Base-by-base conservation (phyloP, 2,329 filamentous ascomycete species). In the Calonectria crousiana region DNA sequence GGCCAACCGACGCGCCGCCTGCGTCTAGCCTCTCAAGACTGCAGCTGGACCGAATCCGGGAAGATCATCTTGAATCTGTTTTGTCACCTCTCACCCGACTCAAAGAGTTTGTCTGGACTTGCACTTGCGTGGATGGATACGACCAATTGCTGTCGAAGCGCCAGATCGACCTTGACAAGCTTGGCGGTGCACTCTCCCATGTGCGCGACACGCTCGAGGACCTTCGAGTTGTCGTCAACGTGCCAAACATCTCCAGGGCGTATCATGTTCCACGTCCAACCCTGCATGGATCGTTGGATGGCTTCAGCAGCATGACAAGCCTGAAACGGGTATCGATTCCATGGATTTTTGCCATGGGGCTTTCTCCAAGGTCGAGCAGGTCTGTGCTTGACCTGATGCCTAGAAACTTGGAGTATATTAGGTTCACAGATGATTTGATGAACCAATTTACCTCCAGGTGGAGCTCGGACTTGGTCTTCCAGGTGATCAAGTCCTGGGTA, bases 51-150 rank as follows among this genome's bases (percentile, higher is more conserved):
- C 38, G 60, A n/a, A 49, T 65, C 16, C 60, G 60, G 13, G 60
- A 65, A 28, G 60, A 65, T n/a, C 60, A 49, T 18, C 60, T 65
- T 5, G 60, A 65, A 28, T 32, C 60, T 4, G 60, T 49, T 34
- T 28, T 65, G 4, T 47, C 41, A 16, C 26, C 30, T 34, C 60
- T 47, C 23, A 47, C 60, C 9, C 20, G 60, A 11, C 60, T 65
- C 3, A 49, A 20, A 20, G 38, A 65, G 30, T 20, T 65, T 16
- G 38, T 32, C 13, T 65, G 60, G 60, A 65, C 16, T 30, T 65
- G 60, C 38, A 65, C 60, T 10, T 65, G 60, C 28, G 41, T 65
- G 16, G 60, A 65, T 14, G 60, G 60, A 34, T 65, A 65, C 28
- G 60, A 65, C 14, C 60, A 65, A 10, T 18, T 65, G 20, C 30